These are phyloP conservation scores for Dictyostelium firmibasis DNA, from an alignment of 78 protist species.

Conservation along the genomic window DNA sequence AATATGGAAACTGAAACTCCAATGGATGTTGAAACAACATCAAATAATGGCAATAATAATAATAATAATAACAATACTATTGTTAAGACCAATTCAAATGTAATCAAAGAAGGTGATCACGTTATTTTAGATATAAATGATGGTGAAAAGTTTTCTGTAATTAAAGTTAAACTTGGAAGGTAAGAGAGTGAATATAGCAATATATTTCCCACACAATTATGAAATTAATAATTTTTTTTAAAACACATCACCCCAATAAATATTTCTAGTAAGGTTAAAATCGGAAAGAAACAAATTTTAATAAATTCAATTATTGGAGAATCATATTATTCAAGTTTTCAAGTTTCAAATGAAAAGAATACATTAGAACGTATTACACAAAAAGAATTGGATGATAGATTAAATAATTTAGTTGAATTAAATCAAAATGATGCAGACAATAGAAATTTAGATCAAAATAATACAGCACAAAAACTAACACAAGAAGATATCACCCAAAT, in stretches of 20 bases:
- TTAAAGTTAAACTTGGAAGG: conserved; percentile 1
- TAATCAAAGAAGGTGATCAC: conserved; percentile 40
- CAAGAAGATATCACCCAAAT: conserved; percentile 52
- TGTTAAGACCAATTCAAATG: neutral
- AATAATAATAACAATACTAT: neutral
- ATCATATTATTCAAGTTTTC: conserved; percentile 43
- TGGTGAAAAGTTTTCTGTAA: conserved; percentile 39
- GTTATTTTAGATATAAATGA: conserved; percentile 54
- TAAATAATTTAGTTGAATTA: conserved; percentile 6
- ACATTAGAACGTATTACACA: conserved; percentile 27
- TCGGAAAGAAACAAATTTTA: neutral
- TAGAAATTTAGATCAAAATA: conserved; percentile 23
- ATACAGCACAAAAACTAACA: conserved; percentile 72
- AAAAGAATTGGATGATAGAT: conserved; percentile 45
- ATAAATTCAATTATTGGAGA: conserved; percentile 37
- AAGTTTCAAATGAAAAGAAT: neutral
- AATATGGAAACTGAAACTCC: neutral
- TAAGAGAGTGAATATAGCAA: too few relatives aligned
- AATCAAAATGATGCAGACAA: conserved; percentile 53
- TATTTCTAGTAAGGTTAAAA: neutral
- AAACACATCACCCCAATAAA: too few relatives aligned
- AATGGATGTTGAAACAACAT: conserved; percentile 2
- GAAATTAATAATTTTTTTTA: too few relatives aligned
- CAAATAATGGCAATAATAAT: neutral
- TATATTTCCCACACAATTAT: too few relatives aligned